Percentiles rank a stretch among this genome's conserved stretches.
Conservation (phyloP, 2,329 filamentous ascomycete species). For the Teratosphaeria zuluensis region DNA sequence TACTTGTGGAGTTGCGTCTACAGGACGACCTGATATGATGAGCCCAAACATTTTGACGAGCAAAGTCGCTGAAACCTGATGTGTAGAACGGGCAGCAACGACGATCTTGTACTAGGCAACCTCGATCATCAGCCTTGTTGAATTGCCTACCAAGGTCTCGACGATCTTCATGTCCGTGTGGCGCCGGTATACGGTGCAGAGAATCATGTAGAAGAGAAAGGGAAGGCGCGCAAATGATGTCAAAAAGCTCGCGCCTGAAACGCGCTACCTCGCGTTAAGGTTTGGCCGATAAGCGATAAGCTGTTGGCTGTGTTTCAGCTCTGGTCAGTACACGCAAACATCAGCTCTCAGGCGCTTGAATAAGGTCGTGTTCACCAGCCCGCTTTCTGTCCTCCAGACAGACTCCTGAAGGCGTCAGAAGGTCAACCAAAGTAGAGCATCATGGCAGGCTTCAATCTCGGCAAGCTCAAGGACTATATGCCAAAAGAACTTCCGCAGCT, state of each 20-base stretch:
- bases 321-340: background rate
- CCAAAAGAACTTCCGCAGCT: conserved; percentile 17
- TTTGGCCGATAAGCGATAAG: background rate
- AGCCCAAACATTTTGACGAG: conserved; percentile 46
- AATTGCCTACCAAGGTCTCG: background rate
- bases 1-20: conserved; percentile 47
- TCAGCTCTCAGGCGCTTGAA: background rate
- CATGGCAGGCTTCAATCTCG: conserved; percentile 24
- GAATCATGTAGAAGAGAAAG: background rate
- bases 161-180: background rate
- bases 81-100: background rate
- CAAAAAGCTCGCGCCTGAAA: background rate
- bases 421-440: background rate
- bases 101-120: background rate
- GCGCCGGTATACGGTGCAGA: background rate
- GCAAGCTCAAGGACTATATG: conserved; percentile 15
- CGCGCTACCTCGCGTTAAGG: background rate
- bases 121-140: background rate
- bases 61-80: too few species aligned
- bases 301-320: background rate
- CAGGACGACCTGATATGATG: conserved; percentile 50
- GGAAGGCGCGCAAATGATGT: background rate
- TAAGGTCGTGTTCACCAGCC: background rate
- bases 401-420: background rate
- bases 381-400: background rate